A percentile compares a stretch with the other conserved stretches of the same genome.
Conservation (phyloP, 805 yeast species). For the Metschnikowia anglica region DNA sequence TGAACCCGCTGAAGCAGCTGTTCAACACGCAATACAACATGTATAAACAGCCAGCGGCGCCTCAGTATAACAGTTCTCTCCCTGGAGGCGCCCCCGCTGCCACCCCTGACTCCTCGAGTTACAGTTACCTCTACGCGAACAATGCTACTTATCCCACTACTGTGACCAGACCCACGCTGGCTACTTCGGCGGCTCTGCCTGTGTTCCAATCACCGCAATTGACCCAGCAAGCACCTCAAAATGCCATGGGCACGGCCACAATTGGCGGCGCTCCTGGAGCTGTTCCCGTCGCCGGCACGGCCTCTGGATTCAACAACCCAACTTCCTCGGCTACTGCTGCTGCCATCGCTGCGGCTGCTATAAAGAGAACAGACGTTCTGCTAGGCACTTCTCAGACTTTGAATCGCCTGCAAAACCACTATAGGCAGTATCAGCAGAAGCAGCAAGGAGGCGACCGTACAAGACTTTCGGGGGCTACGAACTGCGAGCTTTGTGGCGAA, state of each 20-base stretch:
- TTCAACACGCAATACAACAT: constrained; percentile 12
- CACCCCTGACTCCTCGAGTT: constrained; percentile 4
- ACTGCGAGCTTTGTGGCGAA: constrained; percentile 31
- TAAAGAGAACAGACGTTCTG: constrained; percentile 15
- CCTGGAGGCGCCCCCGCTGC: not conserved
- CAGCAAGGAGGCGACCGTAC: constrained; percentile 20
- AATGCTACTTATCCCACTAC: not conserved
- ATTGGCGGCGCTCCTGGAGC: constrained; percentile 3
- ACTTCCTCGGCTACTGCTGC: constrained; percentile 19
- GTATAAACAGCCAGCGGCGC: constrained; percentile 15
- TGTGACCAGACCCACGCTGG: constrained; percentile 6
- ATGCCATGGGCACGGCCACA: too few species aligned
- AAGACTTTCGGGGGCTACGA: constrained; percentile 18
- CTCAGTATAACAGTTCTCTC: not conserved
- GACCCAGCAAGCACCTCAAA: constrained; percentile 2
- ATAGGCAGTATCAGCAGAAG: constrained; percentile 20
- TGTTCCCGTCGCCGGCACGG: not conserved
- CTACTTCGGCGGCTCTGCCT: constrained; percentile 12
- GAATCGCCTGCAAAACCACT: constrained; percentile 17
- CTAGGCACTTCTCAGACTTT: constrained; percentile 12
- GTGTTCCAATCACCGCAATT: constrained; percentile 13
- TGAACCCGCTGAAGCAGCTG: constrained; percentile 11
- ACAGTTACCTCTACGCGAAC: constrained; percentile 12
- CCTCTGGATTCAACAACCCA: constrained; percentile 2
- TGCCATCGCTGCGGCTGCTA: constrained; percentile 22